Conservation (phyloP, 768 basidiomycete species). For the Galerina marginata region DNA sequence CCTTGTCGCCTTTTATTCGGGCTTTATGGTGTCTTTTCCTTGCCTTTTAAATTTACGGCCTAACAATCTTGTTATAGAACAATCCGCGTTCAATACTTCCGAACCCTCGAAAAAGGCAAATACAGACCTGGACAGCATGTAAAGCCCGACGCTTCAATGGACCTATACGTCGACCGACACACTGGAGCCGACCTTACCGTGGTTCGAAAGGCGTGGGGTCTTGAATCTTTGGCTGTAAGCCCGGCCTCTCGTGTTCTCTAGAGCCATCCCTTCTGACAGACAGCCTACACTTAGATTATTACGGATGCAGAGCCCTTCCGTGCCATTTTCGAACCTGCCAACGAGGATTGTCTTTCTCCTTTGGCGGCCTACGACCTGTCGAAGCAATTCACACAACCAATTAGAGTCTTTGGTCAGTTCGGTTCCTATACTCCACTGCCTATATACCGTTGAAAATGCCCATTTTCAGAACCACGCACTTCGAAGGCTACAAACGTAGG, state of each 20-base stretch:
- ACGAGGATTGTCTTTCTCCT: slow-evolving; percentile 23
- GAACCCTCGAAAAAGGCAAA: not conserved
- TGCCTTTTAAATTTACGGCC: not conserved
- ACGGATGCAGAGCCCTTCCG: slow-evolving; percentile 18
- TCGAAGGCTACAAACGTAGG: slow-evolving; percentile 14
- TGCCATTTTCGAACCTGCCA: slow-evolving; percentile 17
- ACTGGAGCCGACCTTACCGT: not conserved
- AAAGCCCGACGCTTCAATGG: slow-evolving; percentile 2
- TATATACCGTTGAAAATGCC: not conserved
- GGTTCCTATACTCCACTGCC: not conserved
- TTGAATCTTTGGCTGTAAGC: slow-evolving; percentile 12
- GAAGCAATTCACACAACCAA: slow-evolving; percentile 21
- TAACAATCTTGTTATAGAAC: not conserved
- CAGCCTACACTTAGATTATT: slow-evolving; percentile 16
- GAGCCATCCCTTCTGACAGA: not conserved
- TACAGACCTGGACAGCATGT: not conserved
- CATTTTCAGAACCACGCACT: slow-evolving; percentile 21
- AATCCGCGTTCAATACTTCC: slow-evolving; percentile 2
- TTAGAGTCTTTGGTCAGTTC: slow-evolving; percentile 25
- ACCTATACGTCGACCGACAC: not conserved
- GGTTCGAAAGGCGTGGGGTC: slow-evolving; percentile 2
- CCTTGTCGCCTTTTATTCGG: not conserved
- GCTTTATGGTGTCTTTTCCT: not conserved
- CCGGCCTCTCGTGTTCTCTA: not conserved
- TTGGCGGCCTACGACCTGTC: slow-evolving; percentile 26